Conservation (phyloP, 2,329 filamentous ascomycete species). For the Nothophaeocryptopus gaeumannii region DNA sequence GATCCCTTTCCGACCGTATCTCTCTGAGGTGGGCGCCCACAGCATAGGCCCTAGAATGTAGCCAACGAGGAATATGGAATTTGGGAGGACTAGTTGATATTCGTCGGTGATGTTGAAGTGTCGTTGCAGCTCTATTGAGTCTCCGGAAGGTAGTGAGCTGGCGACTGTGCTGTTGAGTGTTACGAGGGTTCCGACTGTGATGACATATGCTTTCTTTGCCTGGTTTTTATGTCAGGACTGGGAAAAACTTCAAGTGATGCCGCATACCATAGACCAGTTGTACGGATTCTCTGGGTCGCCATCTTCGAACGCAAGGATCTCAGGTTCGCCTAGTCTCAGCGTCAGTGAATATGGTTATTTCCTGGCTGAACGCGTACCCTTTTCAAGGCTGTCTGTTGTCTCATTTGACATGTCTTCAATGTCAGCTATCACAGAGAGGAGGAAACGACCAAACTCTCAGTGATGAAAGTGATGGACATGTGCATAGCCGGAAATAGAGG, state of each 20-base stretch:
- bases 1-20: slow-evolving; percentile 44
- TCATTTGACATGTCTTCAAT: neutral
- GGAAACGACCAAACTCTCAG: neutral
- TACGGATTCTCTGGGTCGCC: slow-evolving; percentile 34
- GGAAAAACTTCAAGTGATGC: neutral
- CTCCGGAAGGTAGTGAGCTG: slow-evolving; percentile 61
- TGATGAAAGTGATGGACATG: no score
- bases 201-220: slow-evolving; percentile 47
- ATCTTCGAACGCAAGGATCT: slow-evolving; percentile 39
- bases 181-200: slow-evolving; percentile 53
- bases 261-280: slow-evolving; percentile 43
- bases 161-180: slow-evolving; percentile 66
- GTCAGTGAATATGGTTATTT: neutral
- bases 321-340: neutral
- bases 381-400: neutral
- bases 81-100: slow-evolving; percentile 41
- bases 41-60: slow-evolving; percentile 43
- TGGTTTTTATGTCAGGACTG: neutral
- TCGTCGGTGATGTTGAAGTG: slow-evolving; percentile 54
- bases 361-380: neutral
- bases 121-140: slow-evolving; percentile 54
- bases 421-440: neutral
- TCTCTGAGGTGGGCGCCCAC: slow-evolving; percentile 44
- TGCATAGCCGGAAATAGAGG: neutral
- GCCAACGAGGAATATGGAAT: slow-evolving; percentile 46